Evolutionary conservation across 495 filamentous ascomycete species (phyloP), one percentile per base, ranked within the genome.

Genomic region (Acidiella bohemica): DNA sequence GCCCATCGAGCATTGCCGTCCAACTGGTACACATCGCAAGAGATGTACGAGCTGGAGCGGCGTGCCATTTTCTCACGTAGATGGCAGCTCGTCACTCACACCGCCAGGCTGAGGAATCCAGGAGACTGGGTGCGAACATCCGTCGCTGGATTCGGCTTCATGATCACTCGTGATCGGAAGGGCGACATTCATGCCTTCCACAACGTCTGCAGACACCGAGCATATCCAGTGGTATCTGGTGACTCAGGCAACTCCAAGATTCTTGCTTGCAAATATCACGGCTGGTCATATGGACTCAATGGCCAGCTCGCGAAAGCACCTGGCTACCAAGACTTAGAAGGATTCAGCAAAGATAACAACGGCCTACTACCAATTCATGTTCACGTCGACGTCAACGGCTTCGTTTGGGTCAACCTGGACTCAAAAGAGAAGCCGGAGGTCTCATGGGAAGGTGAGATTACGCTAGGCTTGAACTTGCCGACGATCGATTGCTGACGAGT

Each of bases 231-330:
- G 13, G 67, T 74, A 6, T 63, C 62, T 9, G n/a, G n/a, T n/a
- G n/a, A n/a, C 5, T 42, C 53, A 7, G 73, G 73, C 4, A 63
- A 58, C 7, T 54, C 68, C 12, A 59, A 60, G 5, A 66, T 75
- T 41, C 65, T 77, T 11, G 57, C 63, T 2, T 79, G 73, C 54
- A 62, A 67, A 32, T 79, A 76, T 46, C 75, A 79, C 53, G 73
- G 74, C 18, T 79, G 75, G 73, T 70, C 67, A 27, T 77, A 76
- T 44, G 66, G 71, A 38, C 63, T 65, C 4, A 62, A 53, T 27
- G 73, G 75, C 14, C 62, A 67, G 24, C 54, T 78, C 26, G 64
- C 72, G 32, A 75, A 75, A 52, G 73, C 75, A 2, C 72, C 73
- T 0, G 60, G 65, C 3, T 77, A 70, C 44, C 63, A 75, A 20